Base-by-base conservation (phyloP, 2,329 filamentous ascomycete genomes). In the Ceratocystis smalleyi region DNA sequence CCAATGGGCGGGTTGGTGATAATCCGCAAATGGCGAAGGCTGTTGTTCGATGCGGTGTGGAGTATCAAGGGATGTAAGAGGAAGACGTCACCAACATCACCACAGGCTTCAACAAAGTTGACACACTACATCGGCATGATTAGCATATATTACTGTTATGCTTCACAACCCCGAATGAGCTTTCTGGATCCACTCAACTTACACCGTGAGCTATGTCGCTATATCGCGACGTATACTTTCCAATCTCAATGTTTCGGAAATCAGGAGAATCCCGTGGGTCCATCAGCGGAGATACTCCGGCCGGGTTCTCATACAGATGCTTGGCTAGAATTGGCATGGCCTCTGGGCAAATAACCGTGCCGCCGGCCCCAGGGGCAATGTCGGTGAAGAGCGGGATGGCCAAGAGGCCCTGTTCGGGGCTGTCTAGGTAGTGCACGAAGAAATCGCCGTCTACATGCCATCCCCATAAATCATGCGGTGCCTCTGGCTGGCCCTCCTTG, bases 391-490 rank as follows among this genome's bases (percentile, higher is more conserved):
- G 72, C 1, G 85, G 85, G 49, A 86, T 87, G 12, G 88, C 83
- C 0, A 88, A 76, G 15, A 88, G 73, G 0, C 77, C 86, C 71
- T 89, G 86, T 74, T 89, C 86, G 0, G 82, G 82, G 22, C 81
- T 85, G 70, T 88, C 85, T 43, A 89, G 79, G 68, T 84, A 89
- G 74, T 88, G 85, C 4, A 85, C 78, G 71, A 88, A 88, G 72
- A 87, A 88, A 68, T 88, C 85, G 7, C 85, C 85, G 72, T 88
- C 85, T 19, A 86, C 83, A 72, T 88, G 85, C 85, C 85, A 88
- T 24, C 76, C 76, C 6, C 75, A 70, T 24, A 87, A 74, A 0
- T 82, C 77, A 61, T 78, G 75, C 0, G 83, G 83, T 43, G 76
- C 72, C 2, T 78, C 72, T 7, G 77, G 75, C 61, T 75, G 76